Base-by-base conservation (phyloP, 768 basidiomycete genomes). In the Chalciporus piperatus region DNA sequence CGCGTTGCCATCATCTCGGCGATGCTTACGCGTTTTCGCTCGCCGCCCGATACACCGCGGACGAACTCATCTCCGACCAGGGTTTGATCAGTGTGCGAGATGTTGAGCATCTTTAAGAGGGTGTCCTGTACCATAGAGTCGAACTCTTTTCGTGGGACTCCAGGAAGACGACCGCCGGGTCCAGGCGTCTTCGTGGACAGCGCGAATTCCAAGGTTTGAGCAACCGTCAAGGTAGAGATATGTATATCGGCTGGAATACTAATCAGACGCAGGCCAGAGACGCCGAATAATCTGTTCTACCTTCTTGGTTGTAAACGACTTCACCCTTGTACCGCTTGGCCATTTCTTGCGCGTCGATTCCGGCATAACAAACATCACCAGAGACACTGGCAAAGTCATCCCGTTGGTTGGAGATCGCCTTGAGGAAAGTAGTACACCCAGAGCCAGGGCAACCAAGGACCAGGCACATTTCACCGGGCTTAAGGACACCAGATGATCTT, bases 21-120 rank as follows among this genome's bases (percentile, higher is more conserved):
- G 59, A 93, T 93, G 51, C 84, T 84, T 14, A 94, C 76, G 53
- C 83, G 81, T 66, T 93, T 94, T 46, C 85, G 77, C 61, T 91
- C 89, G 17, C 89, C 89, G 39, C 89, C 89, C 1, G 84, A 86
- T 13, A 91, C 82, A 20, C 88, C 87, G 14, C 85, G 85, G 9
- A 96, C 85, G 59, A 88, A 91, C 53, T 89, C 92, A 63, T 93
- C 84, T 0, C 94, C 94, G 37, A 96, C 84, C 1, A 89, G 82
- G 5, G 92, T 95, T 49, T 81, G 70, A 46, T 70, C 61, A 1
- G 91, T 94, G 70, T 95, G 91, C 7, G 77, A 75, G 61, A 96
- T 88, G 61, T 92, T 92, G 51, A 95, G 83, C 81, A 92, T 86
- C 41, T 78, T 76, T 20, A 93, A 73, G 51, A 89, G 72, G 59